These are phyloP conservation scores for Shiraia sp. DNA, from an alignment of 2,329 filamentous ascomycete species.

Conservation along the genomic window DNA sequence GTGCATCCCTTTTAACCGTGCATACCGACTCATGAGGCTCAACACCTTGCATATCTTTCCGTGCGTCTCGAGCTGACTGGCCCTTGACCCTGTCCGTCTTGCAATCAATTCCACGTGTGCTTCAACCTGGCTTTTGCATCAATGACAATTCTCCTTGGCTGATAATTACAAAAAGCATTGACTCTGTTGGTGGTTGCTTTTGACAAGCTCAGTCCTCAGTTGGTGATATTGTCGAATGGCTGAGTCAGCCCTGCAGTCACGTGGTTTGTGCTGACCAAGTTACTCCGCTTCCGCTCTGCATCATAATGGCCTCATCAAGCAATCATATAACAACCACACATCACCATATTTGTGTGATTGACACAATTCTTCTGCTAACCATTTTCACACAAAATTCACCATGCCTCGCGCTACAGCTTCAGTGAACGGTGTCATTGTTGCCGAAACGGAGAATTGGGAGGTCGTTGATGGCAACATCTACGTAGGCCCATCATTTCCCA, in stretches of 20 bases:
- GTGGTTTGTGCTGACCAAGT: no score
- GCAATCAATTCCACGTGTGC: slow-evolving; percentile 2
- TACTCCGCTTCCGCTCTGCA: no score
- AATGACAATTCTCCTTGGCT: neutral
- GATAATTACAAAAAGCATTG: no score
- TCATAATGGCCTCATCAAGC: no score
- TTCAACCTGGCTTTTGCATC: neutral
- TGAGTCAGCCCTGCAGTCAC: no score
- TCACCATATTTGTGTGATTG: no score
- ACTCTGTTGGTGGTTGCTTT: no score
- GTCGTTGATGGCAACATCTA: slow-evolving; percentile 64
- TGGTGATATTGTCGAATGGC: no score
- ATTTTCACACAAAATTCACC: slow-evolving; percentile 3
- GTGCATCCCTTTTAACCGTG: slow-evolving; percentile 12
- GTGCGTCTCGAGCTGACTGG: neutral
- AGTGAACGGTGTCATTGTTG: slow-evolving; percentile 55
- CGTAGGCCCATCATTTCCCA: slow-evolving; percentile 26
- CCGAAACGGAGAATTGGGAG: slow-evolving; percentile 56
- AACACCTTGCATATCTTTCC: slow-evolving; percentile 7
- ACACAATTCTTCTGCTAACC: neutral
- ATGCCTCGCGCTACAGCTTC: slow-evolving; percentile 51
- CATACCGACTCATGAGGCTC: slow-evolving; percentile 8
- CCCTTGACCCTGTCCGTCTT: neutral
- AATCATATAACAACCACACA: no score
- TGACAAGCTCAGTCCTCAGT: no score